A percentile compares a stretch with the other conserved stretches of the same genome.
Evolutionary conservation across 441 rosid species (phyloP).

Genomic region (Pelargonium cotyledonis): DNA sequence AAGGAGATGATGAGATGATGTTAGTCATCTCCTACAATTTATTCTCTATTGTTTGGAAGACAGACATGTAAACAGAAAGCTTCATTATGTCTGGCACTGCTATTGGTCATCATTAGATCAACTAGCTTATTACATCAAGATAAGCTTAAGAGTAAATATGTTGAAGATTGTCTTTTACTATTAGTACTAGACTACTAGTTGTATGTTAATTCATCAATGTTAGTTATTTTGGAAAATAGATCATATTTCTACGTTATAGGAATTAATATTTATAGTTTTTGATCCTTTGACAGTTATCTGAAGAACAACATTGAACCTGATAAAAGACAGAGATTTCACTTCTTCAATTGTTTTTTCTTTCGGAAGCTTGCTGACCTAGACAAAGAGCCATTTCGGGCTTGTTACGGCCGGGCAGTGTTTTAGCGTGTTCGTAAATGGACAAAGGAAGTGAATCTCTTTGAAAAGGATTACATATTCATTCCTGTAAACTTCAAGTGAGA

Average conservation of each 20-base stretch:
- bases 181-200: neutral
- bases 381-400: conserved; percentile 49
- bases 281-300: conserved; percentile 48
- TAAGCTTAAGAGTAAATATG: neutral
- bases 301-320: conserved; percentile 48
- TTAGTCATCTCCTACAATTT: neutral
- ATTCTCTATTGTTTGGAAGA: neutral
- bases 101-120: neutral
- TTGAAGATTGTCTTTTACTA: neutral
- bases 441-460: conserved; percentile 66
- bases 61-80: neutral
- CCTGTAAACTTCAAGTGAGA: conserved; percentile 84
- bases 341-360: conserved; percentile 87
- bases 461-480: conserved; percentile 78
- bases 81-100: neutral
- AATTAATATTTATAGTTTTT: conserved; percentile 12
- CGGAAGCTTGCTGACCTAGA: conserved; percentile 84
- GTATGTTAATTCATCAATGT: neutral
- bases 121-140: neutral
- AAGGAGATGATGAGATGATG: neutral
- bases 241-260: conserved; percentile 4
- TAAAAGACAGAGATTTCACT: conserved; percentile 58
- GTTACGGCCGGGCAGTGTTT: conserved; percentile 65
- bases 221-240: neutral
- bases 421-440: conserved; percentile 90